Conservation (phyloP, 2,329 filamentous ascomycete genomes). For the Sporothrix mexicana region DNA sequence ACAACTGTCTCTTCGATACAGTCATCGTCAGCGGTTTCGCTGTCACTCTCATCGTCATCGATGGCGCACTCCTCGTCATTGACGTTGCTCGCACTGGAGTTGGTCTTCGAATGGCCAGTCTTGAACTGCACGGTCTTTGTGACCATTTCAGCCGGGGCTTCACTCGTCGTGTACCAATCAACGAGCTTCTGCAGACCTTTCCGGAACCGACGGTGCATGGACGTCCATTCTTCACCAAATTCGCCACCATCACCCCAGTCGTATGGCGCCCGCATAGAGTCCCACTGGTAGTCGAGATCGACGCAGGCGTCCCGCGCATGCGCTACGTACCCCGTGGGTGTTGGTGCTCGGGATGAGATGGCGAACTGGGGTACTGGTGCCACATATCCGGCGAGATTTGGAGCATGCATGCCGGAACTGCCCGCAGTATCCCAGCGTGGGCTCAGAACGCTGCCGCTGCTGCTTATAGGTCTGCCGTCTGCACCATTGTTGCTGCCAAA, state of each 20-base stretch:
- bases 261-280: conserved; percentile 79
- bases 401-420: neutral
- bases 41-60: conserved; percentile 32
- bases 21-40: conserved; percentile 47
- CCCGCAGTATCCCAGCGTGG: neutral
- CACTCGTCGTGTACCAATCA: conserved; percentile 75
- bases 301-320: conserved; percentile 88
- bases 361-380: conserved; percentile 83
- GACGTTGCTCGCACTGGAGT: conserved; percentile 26
- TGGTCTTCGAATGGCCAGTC: conserved; percentile 29
- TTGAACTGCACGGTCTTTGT: conserved; percentile 49
- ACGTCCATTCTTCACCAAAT: conserved; percentile 92
- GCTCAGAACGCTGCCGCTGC: conserved; percentile 35
- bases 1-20: conserved; percentile 77
- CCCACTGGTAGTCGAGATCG: conserved; percentile 93
- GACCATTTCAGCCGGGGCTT: conserved; percentile 57
- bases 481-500: conserved; percentile 28
- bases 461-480: conserved; percentile 39
- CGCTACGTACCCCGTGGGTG: conserved; percentile 85
- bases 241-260: conserved; percentile 88
- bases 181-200: conserved; percentile 78
- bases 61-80: conserved; percentile 45
- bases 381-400: conserved; percentile 61
- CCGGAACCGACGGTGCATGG: conserved; percentile 91
- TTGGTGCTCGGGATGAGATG: conserved; percentile 77